These are phyloP conservation scores for Malassezia caprae DNA, from an alignment of 1,284 basidiomycete genomes.

Conservation along the genomic window DNA sequence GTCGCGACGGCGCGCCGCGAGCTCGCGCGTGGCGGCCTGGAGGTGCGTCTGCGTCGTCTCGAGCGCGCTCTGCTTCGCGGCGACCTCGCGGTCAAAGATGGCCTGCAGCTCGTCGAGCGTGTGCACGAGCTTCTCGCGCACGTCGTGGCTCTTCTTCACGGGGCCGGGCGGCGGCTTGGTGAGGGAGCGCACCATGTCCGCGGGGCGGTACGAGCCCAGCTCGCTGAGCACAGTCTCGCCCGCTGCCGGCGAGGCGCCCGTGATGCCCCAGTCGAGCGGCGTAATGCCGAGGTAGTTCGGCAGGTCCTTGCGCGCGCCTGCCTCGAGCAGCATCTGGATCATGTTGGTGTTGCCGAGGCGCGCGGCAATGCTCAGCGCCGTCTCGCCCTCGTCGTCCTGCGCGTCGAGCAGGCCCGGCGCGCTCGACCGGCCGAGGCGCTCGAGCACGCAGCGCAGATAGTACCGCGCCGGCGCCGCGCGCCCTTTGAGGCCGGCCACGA, in stretches of 20 bases:
- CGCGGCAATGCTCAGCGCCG: conserved; percentile 86
- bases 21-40: conserved; percentile 74
- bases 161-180: conserved; percentile 52
- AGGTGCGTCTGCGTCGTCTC: conserved; percentile 76
- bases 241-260: conserved; percentile 14
- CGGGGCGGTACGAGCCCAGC: conserved; percentile 28
- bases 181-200: conserved; percentile 58
- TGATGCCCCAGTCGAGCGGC: conserved; percentile 71
- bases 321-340: conserved; percentile 77
- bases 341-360: conserved; percentile 81
- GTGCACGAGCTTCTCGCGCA: conserved; percentile 56
- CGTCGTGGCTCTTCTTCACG: conserved; percentile 77
- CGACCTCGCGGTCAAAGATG: conserved; percentile 76
- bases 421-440: conserved; percentile 34
- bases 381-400: conserved; percentile 92
- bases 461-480: conserved; percentile 73
- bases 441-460: conserved; percentile 79
- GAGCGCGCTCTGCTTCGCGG: conserved; percentile 72
- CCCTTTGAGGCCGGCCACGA: conserved; percentile 80
- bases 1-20: conserved; percentile 70
- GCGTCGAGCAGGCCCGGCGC: conserved; percentile 66
- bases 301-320: conserved; percentile 78
- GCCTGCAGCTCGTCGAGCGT: conserved; percentile 62
- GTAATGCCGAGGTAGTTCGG: conserved; percentile 89
- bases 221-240: conserved; percentile 21